Evolutionary conservation across 1,284 basidiomycete species (phyloP).

Genomic region (Ustilago cynodontis): DNA sequence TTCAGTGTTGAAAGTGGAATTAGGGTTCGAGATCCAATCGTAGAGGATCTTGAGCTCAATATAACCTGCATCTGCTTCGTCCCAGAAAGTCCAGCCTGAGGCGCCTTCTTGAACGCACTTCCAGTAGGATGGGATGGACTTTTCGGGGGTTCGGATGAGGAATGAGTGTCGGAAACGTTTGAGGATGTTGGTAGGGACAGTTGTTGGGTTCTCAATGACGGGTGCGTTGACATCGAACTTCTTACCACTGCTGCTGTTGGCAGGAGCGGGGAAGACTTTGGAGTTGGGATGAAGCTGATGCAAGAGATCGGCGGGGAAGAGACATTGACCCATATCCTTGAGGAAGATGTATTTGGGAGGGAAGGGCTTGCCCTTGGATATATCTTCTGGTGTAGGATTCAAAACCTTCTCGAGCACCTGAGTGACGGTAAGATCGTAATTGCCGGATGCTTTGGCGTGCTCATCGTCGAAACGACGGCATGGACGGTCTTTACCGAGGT

Average conservation of each 20-base stretch:
- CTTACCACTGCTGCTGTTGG: neutral
- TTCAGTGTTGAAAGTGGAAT: constrained; percentile 60
- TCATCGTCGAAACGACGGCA: constrained; percentile 60
- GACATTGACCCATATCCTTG: constrained; percentile 68
- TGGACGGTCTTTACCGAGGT: constrained; percentile 52
- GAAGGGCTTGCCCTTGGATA: constrained; percentile 37
- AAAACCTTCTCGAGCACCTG: constrained; percentile 47
- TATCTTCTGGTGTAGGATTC: constrained; percentile 41
- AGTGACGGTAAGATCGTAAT: constrained; percentile 54
- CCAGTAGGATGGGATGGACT: constrained; percentile 64
- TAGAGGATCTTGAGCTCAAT: constrained; percentile 62
- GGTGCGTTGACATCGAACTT: constrained; percentile 33
- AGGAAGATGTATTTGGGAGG: constrained; percentile 61
- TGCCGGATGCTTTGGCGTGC: constrained; percentile 40
- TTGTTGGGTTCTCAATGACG: constrained; percentile 68
- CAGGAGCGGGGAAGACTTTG: constrained; percentile 51
- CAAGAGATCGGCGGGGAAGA: constrained; percentile 54
- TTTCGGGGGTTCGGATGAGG: constrained; percentile 66
- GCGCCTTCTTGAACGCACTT: constrained; percentile 66
- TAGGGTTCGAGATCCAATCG: constrained; percentile 63
- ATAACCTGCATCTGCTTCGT: constrained; percentile 63
- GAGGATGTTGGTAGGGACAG: constrained; percentile 59
- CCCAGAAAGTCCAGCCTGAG: constrained; percentile 66
- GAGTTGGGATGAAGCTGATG: constrained; percentile 59
- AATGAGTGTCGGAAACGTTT: constrained; percentile 67